phyloP scores from a whole-genome alignment of 2,329 filamentous ascomycete species.

The Cadophora gregata region DNA sequence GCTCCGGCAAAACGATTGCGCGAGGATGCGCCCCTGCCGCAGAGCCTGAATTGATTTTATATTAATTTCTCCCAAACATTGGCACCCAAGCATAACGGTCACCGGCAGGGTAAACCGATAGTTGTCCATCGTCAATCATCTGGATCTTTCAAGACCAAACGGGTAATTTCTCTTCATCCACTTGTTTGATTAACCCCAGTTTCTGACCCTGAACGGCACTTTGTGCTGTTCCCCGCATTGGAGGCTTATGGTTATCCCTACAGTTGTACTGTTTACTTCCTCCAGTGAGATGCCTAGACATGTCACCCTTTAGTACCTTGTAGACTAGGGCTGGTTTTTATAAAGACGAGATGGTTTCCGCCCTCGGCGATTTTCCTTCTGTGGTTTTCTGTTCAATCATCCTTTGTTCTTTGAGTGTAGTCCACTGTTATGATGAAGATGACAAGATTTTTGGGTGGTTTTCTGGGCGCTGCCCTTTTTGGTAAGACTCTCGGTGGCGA shows the following conservation, averaged over 20 bases:
- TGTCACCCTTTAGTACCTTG: conserved; percentile 18
- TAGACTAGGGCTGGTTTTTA: conserved; percentile 18
- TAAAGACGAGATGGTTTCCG: conserved; percentile 27
- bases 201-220: conserved; percentile 21
- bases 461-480: conserved; percentile 35
- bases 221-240: conserved; percentile 22
- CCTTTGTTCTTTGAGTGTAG: conserved; percentile 26
- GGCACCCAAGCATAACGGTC: conserved; percentile 17
- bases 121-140: conserved; percentile 20
- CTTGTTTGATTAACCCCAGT: conserved; percentile 19
- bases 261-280: conserved; percentile 26
- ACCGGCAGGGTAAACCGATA: conserved; percentile 18
- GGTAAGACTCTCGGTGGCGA: conserved; percentile 30
- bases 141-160: conserved; percentile 27
- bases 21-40: conserved; percentile 31
- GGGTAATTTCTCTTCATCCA: conserved; percentile 23
- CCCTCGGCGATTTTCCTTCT: conserved; percentile 15
- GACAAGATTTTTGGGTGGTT: conserved; percentile 32
- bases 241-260: conserved; percentile 11
- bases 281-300: conserved; percentile 29
- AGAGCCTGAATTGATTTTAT: conserved; percentile 29
- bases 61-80: conserved; percentile 26
- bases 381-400: conserved; percentile 15
- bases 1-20: conserved; percentile 33
- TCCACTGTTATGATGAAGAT: conserved; percentile 38